Conservation (phyloP, 192 early-diverging fungal genomes). For the Coemansia guatemalensis region DNA sequence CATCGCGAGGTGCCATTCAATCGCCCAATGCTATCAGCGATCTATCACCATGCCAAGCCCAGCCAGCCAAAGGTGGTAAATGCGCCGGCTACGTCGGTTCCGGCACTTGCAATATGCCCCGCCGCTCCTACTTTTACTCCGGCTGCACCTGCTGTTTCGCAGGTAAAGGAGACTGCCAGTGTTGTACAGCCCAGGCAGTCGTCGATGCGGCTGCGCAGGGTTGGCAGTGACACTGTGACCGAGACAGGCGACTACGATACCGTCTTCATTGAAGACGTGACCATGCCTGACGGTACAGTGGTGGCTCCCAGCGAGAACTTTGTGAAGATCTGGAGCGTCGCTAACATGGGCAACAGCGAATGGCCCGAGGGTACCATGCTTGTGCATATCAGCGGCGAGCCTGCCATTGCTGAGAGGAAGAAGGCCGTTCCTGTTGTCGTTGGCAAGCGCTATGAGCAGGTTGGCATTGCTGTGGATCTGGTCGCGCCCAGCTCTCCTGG, state of each 20-base stretch:
- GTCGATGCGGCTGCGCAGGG: background rate
- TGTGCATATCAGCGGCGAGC: conserved; percentile 58
- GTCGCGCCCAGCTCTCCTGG: conserved; percentile 63
- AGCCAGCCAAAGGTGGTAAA: conserved; percentile 37
- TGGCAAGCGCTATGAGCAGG: conserved; percentile 55
- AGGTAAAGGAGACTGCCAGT: background rate
- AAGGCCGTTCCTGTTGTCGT: conserved; percentile 49
- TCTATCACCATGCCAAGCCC: conserved; percentile 39
- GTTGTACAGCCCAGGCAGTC: background rate
- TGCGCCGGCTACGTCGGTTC: conserved; percentile 54
- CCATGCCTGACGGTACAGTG: conserved; percentile 62
- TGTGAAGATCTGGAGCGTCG: conserved; percentile 72
- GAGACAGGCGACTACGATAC: conserved; percentile 43
- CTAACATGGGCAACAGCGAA: conserved; percentile 57
- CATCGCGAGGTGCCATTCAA: conserved; percentile 7
- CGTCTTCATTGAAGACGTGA: conserved; percentile 66
- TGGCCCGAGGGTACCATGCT: conserved; percentile 65
- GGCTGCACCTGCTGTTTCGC: conserved; percentile 1
- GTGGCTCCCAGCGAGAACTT: conserved; percentile 58
- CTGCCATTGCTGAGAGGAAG: conserved; percentile 48
- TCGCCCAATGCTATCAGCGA: conserved; percentile 21
- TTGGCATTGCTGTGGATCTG: conserved; percentile 62
- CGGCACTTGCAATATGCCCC: conserved; percentile 22
- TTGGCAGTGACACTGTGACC: conserved; percentile 1
- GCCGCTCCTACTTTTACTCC: background rate